Evolutionary conservation across 129 eudicot species (phyloP).

Genomic region (Flaveria linearis): DNA sequence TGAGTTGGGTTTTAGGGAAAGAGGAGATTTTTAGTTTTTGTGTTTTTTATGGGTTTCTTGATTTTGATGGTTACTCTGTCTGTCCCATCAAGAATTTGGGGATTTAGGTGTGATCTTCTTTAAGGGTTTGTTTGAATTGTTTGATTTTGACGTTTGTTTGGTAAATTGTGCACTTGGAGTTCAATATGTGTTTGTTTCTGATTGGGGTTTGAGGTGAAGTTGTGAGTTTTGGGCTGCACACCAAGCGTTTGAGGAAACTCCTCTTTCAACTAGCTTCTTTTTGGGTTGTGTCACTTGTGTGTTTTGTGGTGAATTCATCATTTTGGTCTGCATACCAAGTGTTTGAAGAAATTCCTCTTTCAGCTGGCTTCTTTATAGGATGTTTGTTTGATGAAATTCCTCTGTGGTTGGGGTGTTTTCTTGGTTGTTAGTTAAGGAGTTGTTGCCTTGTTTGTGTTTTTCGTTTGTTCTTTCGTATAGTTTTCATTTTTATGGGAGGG

Average conservation of each 20-base stretch:
- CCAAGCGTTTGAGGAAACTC: conserved; percentile 23
- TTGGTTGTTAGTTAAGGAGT: neutral
- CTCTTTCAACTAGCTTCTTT: neutral
- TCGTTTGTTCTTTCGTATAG: conserved; percentile 3
- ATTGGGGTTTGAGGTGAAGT: neutral
- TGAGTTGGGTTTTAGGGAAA: conserved; percentile 16
- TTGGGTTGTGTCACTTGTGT: neutral
- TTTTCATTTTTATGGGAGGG: conserved; percentile 56
- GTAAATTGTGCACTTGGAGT: neutral
- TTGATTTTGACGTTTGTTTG: conserved; percentile 20
- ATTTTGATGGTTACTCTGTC: neutral
- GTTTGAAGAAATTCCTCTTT: conserved; percentile 21
- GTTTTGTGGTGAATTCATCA: conserved; percentile 19
- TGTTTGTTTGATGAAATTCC: conserved; percentile 22
- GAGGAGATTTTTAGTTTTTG: neutral
- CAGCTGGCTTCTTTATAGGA: neutral
- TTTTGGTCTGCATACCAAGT: conserved; percentile 7
- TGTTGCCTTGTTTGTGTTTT: neutral
- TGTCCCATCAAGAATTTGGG: conserved; percentile 25
- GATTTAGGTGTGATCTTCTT: conserved; percentile 1
- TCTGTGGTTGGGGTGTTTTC: neutral
- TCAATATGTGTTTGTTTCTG: neutral
- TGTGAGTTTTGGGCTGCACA: conserved; percentile 11
- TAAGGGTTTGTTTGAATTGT: conserved; percentile 18
- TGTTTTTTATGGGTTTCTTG: neutral